Evolutionary conservation across 371 early-diverging fungal species (phyloP).

Genomic region (Funneliformis caledonium): DNA sequence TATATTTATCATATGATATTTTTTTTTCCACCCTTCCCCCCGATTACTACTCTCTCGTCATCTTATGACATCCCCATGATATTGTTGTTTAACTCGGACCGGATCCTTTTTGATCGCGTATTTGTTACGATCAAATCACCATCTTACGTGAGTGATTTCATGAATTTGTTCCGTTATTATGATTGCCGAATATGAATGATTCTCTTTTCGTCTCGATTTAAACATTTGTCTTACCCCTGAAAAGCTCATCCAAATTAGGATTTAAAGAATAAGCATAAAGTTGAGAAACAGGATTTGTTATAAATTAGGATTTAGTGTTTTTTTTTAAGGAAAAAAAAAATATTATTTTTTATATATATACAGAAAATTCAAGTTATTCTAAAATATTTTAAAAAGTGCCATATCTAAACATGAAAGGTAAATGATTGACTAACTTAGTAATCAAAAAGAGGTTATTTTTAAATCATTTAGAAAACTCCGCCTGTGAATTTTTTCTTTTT

Average conservation of each 20-base stretch:
- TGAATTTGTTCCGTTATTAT: no score
- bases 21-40: background rate
- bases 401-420: no score
- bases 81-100: no score
- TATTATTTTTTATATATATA: no score
- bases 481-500: no score
- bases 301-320: background rate
- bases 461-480: no score
- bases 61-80: background rate
- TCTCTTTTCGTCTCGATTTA: no score
- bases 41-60: background rate
- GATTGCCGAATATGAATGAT: background rate
- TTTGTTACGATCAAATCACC: background rate
- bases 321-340: no score
- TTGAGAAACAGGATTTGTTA: background rate
- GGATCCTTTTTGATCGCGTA: background rate
- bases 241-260: background rate
- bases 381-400: no score
- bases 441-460: no score
- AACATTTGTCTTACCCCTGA: background rate
- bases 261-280: background rate
- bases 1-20: background rate
- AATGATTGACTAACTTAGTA: no score
- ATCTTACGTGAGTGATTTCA: background rate
- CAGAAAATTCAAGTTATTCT: no score